phyloP scores from a whole-genome alignment of 2,329 filamentous ascomycete genomes.

The Monosporascus sp. region DNA sequence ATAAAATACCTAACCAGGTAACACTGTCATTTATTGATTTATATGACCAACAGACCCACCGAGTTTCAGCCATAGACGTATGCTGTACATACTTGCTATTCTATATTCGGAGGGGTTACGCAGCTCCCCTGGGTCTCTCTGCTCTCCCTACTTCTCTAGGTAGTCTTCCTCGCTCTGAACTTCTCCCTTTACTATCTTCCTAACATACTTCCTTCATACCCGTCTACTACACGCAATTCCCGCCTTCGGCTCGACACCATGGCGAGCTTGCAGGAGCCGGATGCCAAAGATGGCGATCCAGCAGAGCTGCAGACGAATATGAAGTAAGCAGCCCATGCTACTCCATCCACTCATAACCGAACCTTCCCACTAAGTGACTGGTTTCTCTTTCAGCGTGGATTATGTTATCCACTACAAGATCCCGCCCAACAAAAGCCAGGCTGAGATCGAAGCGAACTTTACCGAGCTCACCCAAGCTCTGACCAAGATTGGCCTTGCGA shows the following conservation, averaged over 20 bases:
- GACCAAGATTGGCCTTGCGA: conserved; percentile 73
- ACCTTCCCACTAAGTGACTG: conserved; percentile 3
- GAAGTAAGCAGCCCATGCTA: conserved; percentile 4
- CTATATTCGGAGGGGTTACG: no score
- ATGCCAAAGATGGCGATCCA: conserved; percentile 22
- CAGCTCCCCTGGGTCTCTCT: no score
- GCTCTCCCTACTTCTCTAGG: no score
- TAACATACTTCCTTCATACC: background rate
- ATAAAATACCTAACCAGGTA: no score
- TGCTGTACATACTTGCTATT: no score
- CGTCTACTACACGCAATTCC: background rate
- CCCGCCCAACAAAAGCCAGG: conserved; percentile 48
- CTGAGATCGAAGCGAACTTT: conserved; percentile 69
- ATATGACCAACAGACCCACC: no score
- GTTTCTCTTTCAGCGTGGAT: conserved; percentile 58
- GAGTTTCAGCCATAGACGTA: no score
- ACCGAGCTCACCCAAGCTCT: conserved; percentile 72
- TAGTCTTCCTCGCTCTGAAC: no score
- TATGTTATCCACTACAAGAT: conserved; percentile 82
- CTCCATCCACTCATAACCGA: background rate
- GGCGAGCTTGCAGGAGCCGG: conserved; percentile 20
- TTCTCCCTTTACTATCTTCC: no score
- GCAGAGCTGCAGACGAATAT: conserved; percentile 25
- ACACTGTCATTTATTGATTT: no score
- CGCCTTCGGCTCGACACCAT: conserved; percentile 11